Base-by-base conservation (phyloP, 257 asterid genomes). In the Nicotiana otophora region DNA sequence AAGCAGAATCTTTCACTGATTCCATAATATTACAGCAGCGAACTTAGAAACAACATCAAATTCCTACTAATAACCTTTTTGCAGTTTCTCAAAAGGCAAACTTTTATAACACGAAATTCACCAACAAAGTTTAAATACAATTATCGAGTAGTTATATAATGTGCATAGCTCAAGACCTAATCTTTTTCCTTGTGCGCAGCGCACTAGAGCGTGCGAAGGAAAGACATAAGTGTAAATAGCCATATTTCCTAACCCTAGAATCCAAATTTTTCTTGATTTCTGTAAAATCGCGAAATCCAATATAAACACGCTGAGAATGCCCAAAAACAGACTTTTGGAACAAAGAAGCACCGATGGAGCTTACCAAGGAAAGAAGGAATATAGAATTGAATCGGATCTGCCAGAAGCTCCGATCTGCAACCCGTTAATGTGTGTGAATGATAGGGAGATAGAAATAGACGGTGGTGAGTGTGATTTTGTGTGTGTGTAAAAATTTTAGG, bases 401-500 rank as follows among this genome's bases (percentile, higher is more conserved):
- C 83, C 57, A 76, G 77, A 86, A 81, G 83, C 84, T 67, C 83
- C 92, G 92, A 92, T 93, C 91, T 79, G 85, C 80, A 82, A 67
- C 65, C 78, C 58, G 55, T 58, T 51, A 28, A 48, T 36, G 23
- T 63, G 60, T 77, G 30, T 63, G 26, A 23, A 20, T 42, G 46
- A 65, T 55, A 12, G 55, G 12, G 51, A 79, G 39, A 63, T 33
- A 68, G n/a, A 69, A 12, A 36, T 70, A 34, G 34, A 26, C 64
- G 80, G 51, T 75, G 23, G 5, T 26, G 62, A 14, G 80, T 26
- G 80, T 28, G 39, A 23, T 23, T 11, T n/a, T 20, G 34, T 64
- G 42, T 75, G 80, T 26, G 64, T 26, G 46, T 12, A 23, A 46
- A 11, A 5, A 23, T 14, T 74, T 48, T n/a, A 1, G 10, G 65